A percentile compares a stretch with the other conserved stretches of the same genome.
These are phyloP conservation scores for Pseudozyma sp. DNA, from an alignment of 1,284 basidiomycete genomes.

Conservation along the genomic window DNA sequence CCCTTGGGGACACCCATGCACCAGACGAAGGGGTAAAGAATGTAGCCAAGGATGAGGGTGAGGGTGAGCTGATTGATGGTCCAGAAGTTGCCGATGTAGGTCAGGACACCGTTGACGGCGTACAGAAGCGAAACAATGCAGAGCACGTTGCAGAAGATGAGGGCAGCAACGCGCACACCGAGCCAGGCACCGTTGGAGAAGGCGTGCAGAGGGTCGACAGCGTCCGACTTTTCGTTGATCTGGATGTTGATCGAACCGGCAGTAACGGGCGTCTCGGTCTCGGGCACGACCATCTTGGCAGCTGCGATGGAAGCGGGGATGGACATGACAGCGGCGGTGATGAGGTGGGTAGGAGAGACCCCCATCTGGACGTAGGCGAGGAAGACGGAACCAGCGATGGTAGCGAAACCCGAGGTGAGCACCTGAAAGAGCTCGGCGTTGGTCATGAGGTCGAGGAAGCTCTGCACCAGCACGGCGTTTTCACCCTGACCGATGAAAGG, in stretches of 20 bases:
- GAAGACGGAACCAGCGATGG: conserved; percentile 89
- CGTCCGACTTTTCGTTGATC: conserved; percentile 74
- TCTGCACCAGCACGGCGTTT: conserved; percentile 70
- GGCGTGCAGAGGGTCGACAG: conserved; percentile 80
- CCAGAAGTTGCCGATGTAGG: conserved; percentile 88
- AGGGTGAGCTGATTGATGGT: conserved; percentile 83
- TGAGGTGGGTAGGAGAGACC: conserved; percentile 81
- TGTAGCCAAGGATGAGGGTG: conserved; percentile 82
- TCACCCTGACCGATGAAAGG: conserved; percentile 80
- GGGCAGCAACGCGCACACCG: conserved; percentile 84
- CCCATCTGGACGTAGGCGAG: conserved; percentile 84
- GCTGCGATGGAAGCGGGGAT: conserved; percentile 93
- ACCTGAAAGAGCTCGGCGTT: conserved; percentile 86
- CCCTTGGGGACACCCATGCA: conserved; percentile 72
- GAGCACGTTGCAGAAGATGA: conserved; percentile 84
- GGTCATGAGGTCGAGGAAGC: conserved; percentile 89
- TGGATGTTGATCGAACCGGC: conserved; percentile 82
- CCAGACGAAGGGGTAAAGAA: conserved; percentile 83
- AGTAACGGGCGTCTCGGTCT: conserved; percentile 85
- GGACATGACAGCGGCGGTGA: conserved; percentile 92
- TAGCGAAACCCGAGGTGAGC: conserved; percentile 86
- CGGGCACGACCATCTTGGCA: conserved; percentile 85
- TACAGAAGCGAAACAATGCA: conserved; percentile 80
- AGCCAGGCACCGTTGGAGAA: conserved; percentile 88
- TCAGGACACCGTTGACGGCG: conserved; percentile 84